These are phyloP conservation scores for Puya raimondii DNA, from an alignment of 176 grass and related monocot genomes.

Conservation along the genomic window DNA sequence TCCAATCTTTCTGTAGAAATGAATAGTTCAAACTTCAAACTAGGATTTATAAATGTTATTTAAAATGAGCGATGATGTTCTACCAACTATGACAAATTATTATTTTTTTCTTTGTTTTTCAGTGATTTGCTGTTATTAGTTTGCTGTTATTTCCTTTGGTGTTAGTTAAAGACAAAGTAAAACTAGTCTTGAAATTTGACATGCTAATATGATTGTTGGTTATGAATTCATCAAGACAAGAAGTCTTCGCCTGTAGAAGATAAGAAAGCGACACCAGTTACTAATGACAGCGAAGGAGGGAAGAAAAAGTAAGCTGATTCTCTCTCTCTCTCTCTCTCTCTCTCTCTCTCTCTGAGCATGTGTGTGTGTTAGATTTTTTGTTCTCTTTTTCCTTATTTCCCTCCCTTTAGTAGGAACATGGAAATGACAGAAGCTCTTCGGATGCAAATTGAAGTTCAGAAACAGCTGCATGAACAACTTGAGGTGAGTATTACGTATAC, in stretches of 20 bases:
- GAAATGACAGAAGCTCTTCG: constrained; percentile 62
- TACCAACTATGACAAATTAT: too few relatives aligned
- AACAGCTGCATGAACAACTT: constrained; percentile 78
- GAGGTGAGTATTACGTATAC: constrained; percentile 37
- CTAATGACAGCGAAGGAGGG: constrained; percentile 17
- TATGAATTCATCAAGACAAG: constrained; percentile 38
- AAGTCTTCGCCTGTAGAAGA: constrained; percentile 40
- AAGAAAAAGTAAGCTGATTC: constrained; percentile 40
- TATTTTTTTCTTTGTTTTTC: too few relatives aligned
- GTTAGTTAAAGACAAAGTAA: too few relatives aligned
- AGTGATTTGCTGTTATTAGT: too few relatives aligned
- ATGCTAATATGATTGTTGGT: constrained; percentile 5
- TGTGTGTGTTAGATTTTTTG: background rate
- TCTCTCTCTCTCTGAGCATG: background rate
- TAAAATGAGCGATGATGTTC: too few relatives aligned
- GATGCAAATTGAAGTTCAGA: constrained; percentile 88
- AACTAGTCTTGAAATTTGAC: background rate
- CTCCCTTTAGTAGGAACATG: constrained; percentile 27
- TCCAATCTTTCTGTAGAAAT: too few relatives aligned
- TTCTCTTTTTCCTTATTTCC: background rate
- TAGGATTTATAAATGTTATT: too few relatives aligned
- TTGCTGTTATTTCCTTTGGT: too few relatives aligned
- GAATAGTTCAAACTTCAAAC: too few relatives aligned
- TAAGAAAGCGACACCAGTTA: constrained; percentile 29
- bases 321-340: constrained; percentile 2